phyloP scores from a whole-genome alignment of 2,329 filamentous ascomycete genomes.

The Aureobasidium musti region DNA sequence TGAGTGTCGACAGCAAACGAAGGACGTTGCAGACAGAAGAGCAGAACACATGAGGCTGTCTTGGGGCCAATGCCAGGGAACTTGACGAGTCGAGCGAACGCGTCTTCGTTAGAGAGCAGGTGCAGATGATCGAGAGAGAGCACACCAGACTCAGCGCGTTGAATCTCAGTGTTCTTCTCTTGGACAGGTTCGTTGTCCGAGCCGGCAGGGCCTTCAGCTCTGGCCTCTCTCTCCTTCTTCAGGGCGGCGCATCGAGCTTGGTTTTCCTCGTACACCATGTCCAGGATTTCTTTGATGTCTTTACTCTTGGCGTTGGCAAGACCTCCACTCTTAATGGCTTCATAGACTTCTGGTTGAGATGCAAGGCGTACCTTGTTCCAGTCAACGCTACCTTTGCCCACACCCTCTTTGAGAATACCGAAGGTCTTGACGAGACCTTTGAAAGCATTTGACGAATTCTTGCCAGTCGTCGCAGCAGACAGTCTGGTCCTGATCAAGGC shows the following conservation, averaged over 20 bases:
- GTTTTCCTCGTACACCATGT: slow-evolving; percentile 71
- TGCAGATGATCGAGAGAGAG: slow-evolving; percentile 67
- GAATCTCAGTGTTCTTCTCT: slow-evolving; percentile 60
- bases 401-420: slow-evolving; percentile 62
- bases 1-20: slow-evolving; percentile 68
- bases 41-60: slow-evolving; percentile 64
- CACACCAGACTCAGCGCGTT: slow-evolving; percentile 58
- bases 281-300: slow-evolving; percentile 71
- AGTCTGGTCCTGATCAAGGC: slow-evolving; percentile 64
- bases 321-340: slow-evolving; percentile 70
- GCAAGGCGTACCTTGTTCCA: slow-evolving; percentile 70
- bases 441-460: slow-evolving; percentile 67
- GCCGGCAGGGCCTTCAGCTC: slow-evolving; percentile 39
- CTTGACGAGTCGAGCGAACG: slow-evolving; percentile 58
- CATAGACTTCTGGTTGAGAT: slow-evolving; percentile 61
- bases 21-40: slow-evolving; percentile 65
- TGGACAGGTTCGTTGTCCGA: slow-evolving; percentile 51
- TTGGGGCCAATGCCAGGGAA: slow-evolving; percentile 68
- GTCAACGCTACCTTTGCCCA: slow-evolving; percentile 71
- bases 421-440: slow-evolving; percentile 65
- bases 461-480: slow-evolving; percentile 61
- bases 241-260: slow-evolving; percentile 57
- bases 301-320: slow-evolving; percentile 70
- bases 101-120: slow-evolving; percentile 56
- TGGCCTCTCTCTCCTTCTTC: slow-evolving; percentile 41